Evolutionary conservation across 148 eudicot species (phyloP).

Genomic region (Agrostemma githago): DNA sequence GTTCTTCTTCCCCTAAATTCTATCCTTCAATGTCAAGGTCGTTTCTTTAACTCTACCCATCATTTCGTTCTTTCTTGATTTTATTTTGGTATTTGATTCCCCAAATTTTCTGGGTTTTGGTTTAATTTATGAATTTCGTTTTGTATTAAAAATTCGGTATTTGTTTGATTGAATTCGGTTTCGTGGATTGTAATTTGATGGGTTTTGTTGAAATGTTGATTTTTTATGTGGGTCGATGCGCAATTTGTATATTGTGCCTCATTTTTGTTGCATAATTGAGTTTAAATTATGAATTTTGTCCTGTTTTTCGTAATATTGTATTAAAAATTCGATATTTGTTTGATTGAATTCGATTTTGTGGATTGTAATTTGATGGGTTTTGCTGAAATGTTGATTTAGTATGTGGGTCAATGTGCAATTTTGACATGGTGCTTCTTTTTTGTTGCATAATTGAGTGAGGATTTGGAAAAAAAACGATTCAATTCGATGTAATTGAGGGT

Average conservation of each 20-base stretch:
- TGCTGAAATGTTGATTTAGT: not conserved
- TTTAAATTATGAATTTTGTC: not conserved
- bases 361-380: slow-evolving; percentile 3
- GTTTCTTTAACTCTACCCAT: not conserved
- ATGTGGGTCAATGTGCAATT: slow-evolving; percentile 13
- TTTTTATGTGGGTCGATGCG: slow-evolving; percentile 9
- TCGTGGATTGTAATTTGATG: not conserved
- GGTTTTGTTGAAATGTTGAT: slow-evolving; percentile 1
- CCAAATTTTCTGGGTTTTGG: not conserved
- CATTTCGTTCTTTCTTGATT: not conserved
- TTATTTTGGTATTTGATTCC: not conserved
- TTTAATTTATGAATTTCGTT: not conserved
- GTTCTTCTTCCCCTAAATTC: not conserved
- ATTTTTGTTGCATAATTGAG: not conserved
- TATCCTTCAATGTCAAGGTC: slow-evolving; percentile 26
- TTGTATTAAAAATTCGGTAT: not conserved
- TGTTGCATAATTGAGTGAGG: not conserved
- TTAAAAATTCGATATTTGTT: not conserved
- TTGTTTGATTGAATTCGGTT: not conserved
- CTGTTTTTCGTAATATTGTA: too few species aligned
- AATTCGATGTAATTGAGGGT: too few species aligned
- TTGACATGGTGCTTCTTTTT: not conserved
- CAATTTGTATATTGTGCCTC: not conserved
- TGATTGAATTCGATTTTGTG: not conserved
- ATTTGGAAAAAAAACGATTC: not conserved